Percentiles rank a stretch among this genome's conserved stretches.
phyloP scores from a whole-genome alignment of 139 green algal species.

The Ulvella scutata region DNA sequence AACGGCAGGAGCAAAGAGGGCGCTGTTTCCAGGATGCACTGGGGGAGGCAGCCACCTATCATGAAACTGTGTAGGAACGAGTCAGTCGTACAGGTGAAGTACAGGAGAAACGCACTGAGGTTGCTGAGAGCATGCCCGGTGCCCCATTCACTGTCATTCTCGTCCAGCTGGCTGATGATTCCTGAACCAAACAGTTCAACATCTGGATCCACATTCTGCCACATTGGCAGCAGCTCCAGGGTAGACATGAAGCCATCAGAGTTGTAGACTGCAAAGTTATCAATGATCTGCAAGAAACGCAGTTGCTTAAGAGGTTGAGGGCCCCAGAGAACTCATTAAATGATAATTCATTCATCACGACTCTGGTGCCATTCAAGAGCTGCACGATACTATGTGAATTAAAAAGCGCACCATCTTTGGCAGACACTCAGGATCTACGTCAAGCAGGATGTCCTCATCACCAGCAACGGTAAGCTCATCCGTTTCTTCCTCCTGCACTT shows the following conservation, averaged over 20 bases:
- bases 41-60: too few relatives aligned
- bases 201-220: slow-evolving; percentile 58
- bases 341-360: too few relatives aligned
- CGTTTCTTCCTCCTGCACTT: slow-evolving; percentile 60
- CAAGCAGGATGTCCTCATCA: slow-evolving; percentile 52
- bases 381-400: too few relatives aligned
- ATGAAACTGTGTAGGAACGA: too few relatives aligned
- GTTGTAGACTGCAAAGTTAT: slow-evolving; percentile 76
- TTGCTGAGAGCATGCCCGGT: background rate
- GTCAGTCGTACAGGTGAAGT: too few relatives aligned
- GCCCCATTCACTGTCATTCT: background rate
- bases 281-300: slow-evolving; percentile 28
- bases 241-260: slow-evolving; percentile 57
- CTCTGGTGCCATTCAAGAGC: too few relatives aligned
- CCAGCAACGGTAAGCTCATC: slow-evolving; percentile 70
- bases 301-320: too few relatives aligned
- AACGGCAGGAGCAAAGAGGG: too few relatives aligned
- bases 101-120: too few relatives aligned
- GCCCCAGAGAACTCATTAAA: too few relatives aligned
- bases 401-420: slow-evolving; percentile 17
- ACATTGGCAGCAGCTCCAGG: slow-evolving; percentile 87
- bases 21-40: too few relatives aligned
- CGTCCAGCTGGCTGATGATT: background rate
- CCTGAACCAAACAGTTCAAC: slow-evolving; percentile 70
- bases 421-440: slow-evolving; percentile 51